Base-by-base conservation (phyloP, 2,329 filamentous ascomycete genomes). In the Hyphodiscus sp. region DNA sequence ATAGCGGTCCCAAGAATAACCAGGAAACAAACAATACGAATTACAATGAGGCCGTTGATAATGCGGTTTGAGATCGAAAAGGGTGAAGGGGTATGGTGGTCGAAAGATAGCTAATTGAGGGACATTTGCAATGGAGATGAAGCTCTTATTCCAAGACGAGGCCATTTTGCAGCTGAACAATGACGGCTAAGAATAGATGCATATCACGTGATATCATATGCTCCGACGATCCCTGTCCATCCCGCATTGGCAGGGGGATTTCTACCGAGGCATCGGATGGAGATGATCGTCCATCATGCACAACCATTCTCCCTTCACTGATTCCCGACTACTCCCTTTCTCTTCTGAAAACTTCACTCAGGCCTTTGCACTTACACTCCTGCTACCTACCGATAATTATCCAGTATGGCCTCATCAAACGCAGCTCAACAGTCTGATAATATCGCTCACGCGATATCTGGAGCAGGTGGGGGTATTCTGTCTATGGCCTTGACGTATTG, bases 401-500 rank as follows among this genome's bases (percentile, higher is more conserved):
- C 2, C 33, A 38, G 13, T 18, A 64, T 63, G 62, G 55, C 63
- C 50, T 56, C 63, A 54, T 53, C 59, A 41, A 66, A 60, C 46
- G 63, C 68, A 56, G 66, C 67, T 50, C 66, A 74, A 56, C 90
- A 95, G 67, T 94, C 91, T 69, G 92, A 97, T 78, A 96, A 96
- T 77, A 90, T 97, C 68, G 91, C 92, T 53, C 92, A 97, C 74
- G 92, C 92, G 57, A 82, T 97, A 55, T 89, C 91, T 53, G 92
- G 92, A 61, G 89, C 91, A 49, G 94, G 94, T 63, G 94, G 94
- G 62, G 94, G 94, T 56, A 86, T 99, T 54, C 76, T 97, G 55
- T 96, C 94, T 63, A 99, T 97, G 90, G 82, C 91, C 63, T 74
- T 99, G 72, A 99, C 94, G 84, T 95, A 81, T 59, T 78, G 49